Conservation (phyloP, 2,329 filamentous ascomycete species). For the Fusarium keratoplasticum region DNA sequence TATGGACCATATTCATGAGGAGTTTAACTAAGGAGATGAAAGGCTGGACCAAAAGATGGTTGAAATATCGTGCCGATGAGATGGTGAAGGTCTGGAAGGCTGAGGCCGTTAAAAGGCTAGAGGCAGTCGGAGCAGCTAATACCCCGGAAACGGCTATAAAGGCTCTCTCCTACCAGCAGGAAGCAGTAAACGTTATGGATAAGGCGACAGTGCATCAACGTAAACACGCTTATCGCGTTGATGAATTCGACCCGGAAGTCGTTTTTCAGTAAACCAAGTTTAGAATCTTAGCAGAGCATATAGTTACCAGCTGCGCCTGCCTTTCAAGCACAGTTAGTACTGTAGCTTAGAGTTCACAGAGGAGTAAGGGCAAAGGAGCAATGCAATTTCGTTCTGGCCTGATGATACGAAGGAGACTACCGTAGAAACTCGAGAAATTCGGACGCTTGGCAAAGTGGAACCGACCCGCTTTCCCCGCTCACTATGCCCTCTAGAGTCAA, state of each 20-base stretch:
- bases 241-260: background rate
- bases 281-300: slow-evolving; percentile 2
- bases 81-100: background rate
- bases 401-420: too few species aligned
- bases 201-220: background rate
- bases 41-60: background rate
- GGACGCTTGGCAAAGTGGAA: too few species aligned
- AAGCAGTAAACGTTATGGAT: background rate
- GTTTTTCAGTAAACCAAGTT: slow-evolving; percentile 6
- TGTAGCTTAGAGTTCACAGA: background rate
- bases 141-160: background rate
- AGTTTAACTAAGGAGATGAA: background rate
- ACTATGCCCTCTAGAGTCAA: too few species aligned
- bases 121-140: background rate
- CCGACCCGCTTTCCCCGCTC: too few species aligned
- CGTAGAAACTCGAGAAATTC: too few species aligned
- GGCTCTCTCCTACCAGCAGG: background rate
- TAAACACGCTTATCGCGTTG: background rate
- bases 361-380: background rate
- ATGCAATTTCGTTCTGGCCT: slow-evolving; percentile 1
- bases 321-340: background rate
- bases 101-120: background rate
- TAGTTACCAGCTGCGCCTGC: background rate
- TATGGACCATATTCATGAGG: slow-evolving; percentile 3
- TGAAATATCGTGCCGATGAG: background rate